These are phyloP conservation scores for Penstemon davidsonii DNA, from an alignment of 257 asterid genomes.

Conservation along the genomic window DNA sequence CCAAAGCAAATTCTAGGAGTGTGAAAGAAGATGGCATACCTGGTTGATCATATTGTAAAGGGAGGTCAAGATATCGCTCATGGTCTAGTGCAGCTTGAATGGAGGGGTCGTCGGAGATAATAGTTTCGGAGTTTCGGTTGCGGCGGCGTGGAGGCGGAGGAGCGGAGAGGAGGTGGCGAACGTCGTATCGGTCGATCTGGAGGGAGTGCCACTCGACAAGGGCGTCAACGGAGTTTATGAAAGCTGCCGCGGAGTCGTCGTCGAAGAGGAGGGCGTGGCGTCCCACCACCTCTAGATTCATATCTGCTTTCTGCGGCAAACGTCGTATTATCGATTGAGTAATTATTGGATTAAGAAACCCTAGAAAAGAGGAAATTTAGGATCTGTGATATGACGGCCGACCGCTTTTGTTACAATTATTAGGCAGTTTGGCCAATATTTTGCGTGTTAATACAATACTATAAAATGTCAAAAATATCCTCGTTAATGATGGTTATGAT, in stretches of 20 bases:
- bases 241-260: slow-evolving; percentile 79
- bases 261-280: slow-evolving; percentile 87
- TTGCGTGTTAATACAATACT: too few species aligned
- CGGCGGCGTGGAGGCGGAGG: slow-evolving; percentile 81
- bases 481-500: too few species aligned
- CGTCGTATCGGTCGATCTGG: slow-evolving; percentile 91
- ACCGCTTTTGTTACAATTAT: too few species aligned
- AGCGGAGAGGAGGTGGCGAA: slow-evolving; percentile 84
- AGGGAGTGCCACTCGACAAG: slow-evolving; percentile 95
- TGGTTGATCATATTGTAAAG: slow-evolving; percentile 49
- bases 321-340: background rate
- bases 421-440: too few species aligned
- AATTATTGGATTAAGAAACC: slow-evolving; percentile 21
- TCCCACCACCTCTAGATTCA: slow-evolving; percentile 82
- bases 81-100: slow-evolving; percentile 59
- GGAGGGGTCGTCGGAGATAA: slow-evolving; percentile 37
- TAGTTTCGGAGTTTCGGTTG: slow-evolving; percentile 37
- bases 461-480: too few species aligned
- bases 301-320: slow-evolving; percentile 17
- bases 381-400: background rate
- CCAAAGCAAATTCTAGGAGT: background rate
- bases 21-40: slow-evolving; percentile 41
- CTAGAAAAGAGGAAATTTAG: slow-evolving; percentile 23
- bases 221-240: slow-evolving; percentile 84
- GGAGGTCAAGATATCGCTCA: slow-evolving; percentile 84